Evolutionary conservation across 805 yeast species (phyloP).

Genomic region (Candida awuae): DNA sequence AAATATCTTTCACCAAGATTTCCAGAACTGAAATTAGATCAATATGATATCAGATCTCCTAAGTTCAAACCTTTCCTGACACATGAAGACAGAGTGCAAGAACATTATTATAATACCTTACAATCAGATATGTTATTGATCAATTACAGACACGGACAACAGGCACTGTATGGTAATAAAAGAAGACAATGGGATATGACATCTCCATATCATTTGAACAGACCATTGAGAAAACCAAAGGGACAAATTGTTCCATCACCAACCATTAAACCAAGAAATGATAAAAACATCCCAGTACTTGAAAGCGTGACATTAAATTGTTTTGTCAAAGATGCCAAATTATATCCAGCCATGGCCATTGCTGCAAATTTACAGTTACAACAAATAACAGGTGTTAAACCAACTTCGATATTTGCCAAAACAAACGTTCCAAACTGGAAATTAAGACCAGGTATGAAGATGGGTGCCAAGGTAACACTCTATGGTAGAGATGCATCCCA

Average conservation of each 20-base stretch:
- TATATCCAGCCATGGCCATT: slow-evolving; percentile 62
- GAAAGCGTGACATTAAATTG: slow-evolving; percentile 65
- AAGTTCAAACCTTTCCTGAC: slow-evolving; percentile 66
- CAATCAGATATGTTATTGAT: slow-evolving; percentile 72
- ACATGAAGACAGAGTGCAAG: slow-evolving; percentile 71
- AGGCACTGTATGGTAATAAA: slow-evolving; percentile 53
- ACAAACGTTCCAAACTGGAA: slow-evolving; percentile 81
- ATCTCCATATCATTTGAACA: slow-evolving; percentile 82
- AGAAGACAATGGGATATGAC: slow-evolving; percentile 78
- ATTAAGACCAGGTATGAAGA: slow-evolving; percentile 75
- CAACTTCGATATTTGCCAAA: slow-evolving; percentile 63
- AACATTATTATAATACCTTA: slow-evolving; percentile 68
- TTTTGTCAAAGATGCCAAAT: slow-evolving; percentile 65
- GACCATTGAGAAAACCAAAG: slow-evolving; percentile 66
- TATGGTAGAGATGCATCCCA: slow-evolving; percentile 78
- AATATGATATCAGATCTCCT: slow-evolving; percentile 73
- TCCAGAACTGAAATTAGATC: slow-evolving; percentile 55
- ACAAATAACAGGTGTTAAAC: slow-evolving; percentile 89
- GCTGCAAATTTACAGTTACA: slow-evolving; percentile 75
- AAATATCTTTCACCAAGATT: slow-evolving; percentile 66
- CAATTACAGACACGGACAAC: slow-evolving; percentile 61
- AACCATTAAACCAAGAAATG: slow-evolving; percentile 59
- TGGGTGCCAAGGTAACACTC: slow-evolving; percentile 82
- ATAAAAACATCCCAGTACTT: slow-evolving; percentile 65
- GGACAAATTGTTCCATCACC: slow-evolving; percentile 72